Percentiles rank a stretch among this genome's conserved stretches.
Evolutionary conservation across 345 rosid genomes (phyloP).

Genomic region (Citrus unshiu): DNA sequence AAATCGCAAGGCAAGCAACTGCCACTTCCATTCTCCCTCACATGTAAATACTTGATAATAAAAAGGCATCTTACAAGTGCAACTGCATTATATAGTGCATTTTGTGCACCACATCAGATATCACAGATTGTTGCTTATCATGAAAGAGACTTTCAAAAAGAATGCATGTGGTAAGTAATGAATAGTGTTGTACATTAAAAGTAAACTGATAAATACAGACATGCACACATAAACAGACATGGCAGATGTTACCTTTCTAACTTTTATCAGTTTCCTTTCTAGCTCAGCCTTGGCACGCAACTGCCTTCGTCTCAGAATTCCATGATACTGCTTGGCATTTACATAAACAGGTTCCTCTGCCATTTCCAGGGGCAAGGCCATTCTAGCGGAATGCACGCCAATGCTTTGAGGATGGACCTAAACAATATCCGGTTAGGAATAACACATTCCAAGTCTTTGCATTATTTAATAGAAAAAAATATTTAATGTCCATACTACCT

Average conservation of each 20-base stretch:
- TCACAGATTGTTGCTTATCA: neutral
- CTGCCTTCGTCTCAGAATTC: slow-evolving; percentile 68
- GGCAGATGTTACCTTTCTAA: slow-evolving; percentile 42
- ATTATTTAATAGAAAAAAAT: neutral
- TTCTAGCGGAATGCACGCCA: slow-evolving; percentile 44
- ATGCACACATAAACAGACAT: neutral
- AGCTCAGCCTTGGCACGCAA: slow-evolving; percentile 65
- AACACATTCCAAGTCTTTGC: neutral
- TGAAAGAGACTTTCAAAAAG: slow-evolving; percentile 1
- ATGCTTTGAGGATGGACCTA: slow-evolving; percentile 44
- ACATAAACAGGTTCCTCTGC: slow-evolving; percentile 74
- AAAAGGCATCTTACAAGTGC: neutral
- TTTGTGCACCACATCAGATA: neutral
- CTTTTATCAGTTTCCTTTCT: slow-evolving; percentile 50
- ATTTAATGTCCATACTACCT: neutral
- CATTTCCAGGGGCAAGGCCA: slow-evolving; percentile 57
- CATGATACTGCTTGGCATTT: slow-evolving; percentile 74
- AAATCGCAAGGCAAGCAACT: neutral
- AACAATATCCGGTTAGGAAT: neutral
- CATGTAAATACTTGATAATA: neutral
- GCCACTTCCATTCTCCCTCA: neutral
- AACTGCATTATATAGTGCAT: neutral
- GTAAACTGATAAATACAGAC: neutral
- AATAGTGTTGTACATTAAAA: neutral
- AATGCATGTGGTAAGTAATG: neutral